Base-by-base conservation (phyloP, 2,329 filamentous ascomycete species). In the Chaetomiaceae sp. region DNA sequence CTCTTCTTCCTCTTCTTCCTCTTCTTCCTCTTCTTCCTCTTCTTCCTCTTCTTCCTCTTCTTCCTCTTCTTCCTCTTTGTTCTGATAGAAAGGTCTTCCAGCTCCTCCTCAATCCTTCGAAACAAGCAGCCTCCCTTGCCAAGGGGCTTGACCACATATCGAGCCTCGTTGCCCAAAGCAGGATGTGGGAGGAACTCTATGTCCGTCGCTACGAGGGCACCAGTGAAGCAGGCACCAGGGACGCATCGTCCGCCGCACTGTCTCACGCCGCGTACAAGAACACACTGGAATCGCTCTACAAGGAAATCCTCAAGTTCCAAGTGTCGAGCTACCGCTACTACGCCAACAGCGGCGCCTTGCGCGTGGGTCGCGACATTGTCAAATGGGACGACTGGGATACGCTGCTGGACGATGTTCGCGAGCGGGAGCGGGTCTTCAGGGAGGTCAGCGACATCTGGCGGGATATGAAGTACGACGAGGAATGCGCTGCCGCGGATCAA, bases 121-220 rank as follows among this genome's bases (percentile, higher is more conserved):
- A 37, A 22, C 39, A 51, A 17, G 39, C 48, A 3, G 4, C 40
- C 12, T 7, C 29, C 14, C 31, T 51, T 9, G 39, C 29, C 2
- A 29, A 15, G 3, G 39, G 31, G 9, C 29, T 51, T 7, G 29
- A 36, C 2, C 15, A 51, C 22, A 25, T 51, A 7, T 14, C 48
- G 2, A 7, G 14, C 11, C 31, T 51, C 15, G 17, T 51, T 6
- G 14, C 17, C 22, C 48, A 37, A 37, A 51, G 48, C 31, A 42
- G 39, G 14, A 43, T 51, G 31, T 51, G 48, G 48, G 48, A 51
- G 6, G 39, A 44, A 3, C 39, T 51, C n/a, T 51, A 51, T 22
- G n/a, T 29, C 14, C 31, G 38, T 9, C 39, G 48, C 9, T 51
- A 51, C 20, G 47, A 42, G 14, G 14, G 27, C 1, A 27, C 25